These are phyloP conservation scores for Dipodascus geniculatus DNA, from an alignment of 805 yeast genomes.

Conservation along the genomic window DNA sequence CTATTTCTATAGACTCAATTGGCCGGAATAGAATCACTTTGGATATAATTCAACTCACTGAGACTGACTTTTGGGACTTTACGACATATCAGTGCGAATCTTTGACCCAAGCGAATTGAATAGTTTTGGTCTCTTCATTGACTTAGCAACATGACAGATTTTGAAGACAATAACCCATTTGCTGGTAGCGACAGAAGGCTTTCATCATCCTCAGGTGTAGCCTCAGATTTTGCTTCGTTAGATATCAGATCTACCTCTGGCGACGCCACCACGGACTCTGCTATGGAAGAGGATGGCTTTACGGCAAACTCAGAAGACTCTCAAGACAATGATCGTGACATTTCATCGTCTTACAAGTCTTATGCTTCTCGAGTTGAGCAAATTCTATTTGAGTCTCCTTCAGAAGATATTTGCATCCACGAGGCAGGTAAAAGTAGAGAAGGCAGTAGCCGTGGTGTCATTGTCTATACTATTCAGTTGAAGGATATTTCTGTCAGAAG, in stretches of 20 bases:
- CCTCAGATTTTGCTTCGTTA: neutral
- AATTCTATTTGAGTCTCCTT: constrained; percentile 21
- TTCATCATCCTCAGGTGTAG: constrained; percentile 1
- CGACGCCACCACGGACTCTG: neutral
- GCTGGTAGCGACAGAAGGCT: constrained; percentile 22
- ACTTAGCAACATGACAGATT: constrained; percentile 21
- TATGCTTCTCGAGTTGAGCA: constrained; percentile 25
- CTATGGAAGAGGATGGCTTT: neutral
- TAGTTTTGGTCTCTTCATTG: too few relatives aligned
- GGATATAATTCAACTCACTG: neutral
- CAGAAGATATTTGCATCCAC: constrained; percentile 36
- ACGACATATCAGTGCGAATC: neutral
- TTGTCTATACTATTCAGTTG: constrained; percentile 68
- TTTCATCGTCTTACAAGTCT: constrained; percentile 4
- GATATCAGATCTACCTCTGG: neutral
- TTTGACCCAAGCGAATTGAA: too few relatives aligned
- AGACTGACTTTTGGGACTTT: neutral
- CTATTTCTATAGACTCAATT: neutral
- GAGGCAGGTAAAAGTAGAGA: constrained; percentile 86
- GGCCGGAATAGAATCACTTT: too few relatives aligned
- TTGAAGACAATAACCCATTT: constrained; percentile 36
- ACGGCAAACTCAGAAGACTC: constrained; percentile 2
- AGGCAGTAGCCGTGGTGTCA: constrained; percentile 61
- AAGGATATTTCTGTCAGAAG: constrained; percentile 60
- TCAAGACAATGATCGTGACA: constrained; percentile 4